phyloP scores from a whole-genome alignment of 345 rosid genomes.

The Pseudoturritis turrita region DNA sequence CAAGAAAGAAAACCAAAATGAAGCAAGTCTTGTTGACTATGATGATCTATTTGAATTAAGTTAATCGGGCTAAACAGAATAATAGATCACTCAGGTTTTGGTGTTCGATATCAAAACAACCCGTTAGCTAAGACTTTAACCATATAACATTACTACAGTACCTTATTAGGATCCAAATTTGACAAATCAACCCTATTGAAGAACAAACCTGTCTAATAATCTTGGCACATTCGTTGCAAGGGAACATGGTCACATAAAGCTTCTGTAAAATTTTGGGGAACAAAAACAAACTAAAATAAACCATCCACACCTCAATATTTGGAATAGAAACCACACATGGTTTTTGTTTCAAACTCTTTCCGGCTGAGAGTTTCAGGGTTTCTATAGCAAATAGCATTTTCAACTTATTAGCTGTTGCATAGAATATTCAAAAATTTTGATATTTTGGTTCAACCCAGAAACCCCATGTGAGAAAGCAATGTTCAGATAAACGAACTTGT shows the following conservation, averaged over 20 bases:
- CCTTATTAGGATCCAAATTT: constrained; percentile 1
- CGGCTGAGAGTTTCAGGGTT: background rate
- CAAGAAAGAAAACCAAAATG: constrained; percentile 20
- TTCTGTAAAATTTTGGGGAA: constrained; percentile 51
- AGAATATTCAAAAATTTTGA: too few species aligned
- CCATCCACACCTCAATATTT: background rate
- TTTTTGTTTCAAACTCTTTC: background rate
- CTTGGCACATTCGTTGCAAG: constrained; percentile 99
- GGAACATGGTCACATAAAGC: constrained; percentile 97
- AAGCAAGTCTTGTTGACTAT: background rate
- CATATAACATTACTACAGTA: background rate
- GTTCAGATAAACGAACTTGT: too few species aligned
- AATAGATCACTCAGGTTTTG: background rate
- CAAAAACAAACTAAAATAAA: background rate
- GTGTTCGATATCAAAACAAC: background rate
- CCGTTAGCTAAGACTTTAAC: background rate
- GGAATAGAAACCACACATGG: background rate
- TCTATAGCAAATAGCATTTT: background rate
- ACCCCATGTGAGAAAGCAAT: too few species aligned
- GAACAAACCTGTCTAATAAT: constrained; percentile 82
- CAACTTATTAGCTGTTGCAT: background rate
- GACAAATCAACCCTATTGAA: background rate
- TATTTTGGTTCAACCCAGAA: too few species aligned
- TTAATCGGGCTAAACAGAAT: background rate
- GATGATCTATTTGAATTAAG: background rate